phyloP scores from a whole-genome alignment of 148 eudicot genomes.

The Spergularia bocconei region DNA sequence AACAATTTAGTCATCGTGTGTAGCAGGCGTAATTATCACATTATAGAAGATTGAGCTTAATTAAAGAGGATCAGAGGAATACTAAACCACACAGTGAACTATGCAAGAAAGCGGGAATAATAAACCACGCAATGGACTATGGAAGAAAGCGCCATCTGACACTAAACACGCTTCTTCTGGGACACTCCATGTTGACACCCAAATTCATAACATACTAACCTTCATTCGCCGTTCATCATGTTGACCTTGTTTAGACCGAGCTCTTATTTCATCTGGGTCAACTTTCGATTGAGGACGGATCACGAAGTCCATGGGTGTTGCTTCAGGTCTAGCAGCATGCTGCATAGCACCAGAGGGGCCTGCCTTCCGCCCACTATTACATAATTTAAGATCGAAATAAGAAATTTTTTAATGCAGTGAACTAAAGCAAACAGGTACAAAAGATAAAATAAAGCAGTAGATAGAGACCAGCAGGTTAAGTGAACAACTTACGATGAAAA shows the following conservation, averaged over 20 bases:
- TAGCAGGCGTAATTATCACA: not conserved
- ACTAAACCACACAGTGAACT: not conserved
- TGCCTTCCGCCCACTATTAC: conserved; percentile 59
- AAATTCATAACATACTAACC: conserved; percentile 38
- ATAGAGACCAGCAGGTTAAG: not conserved
- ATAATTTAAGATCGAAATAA: not conserved
- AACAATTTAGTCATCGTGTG: not conserved
- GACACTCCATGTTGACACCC: not conserved
- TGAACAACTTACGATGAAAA: conserved; percentile 57
- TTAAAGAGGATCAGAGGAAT: not conserved
- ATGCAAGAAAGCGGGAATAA: not conserved
- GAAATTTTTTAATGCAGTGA: not conserved
- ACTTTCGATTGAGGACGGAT: conserved; percentile 95
- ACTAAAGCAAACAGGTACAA: not conserved
- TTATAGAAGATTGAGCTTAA: not conserved
- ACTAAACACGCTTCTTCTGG: not conserved
- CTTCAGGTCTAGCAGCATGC: conserved; percentile 89
- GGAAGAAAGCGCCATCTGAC: not conserved
- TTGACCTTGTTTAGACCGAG: conserved; percentile 70
- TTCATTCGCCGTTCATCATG: conserved; percentile 79
- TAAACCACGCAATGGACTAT: not conserved
- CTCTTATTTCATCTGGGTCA: conserved; percentile 91
- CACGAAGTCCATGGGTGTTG: conserved; percentile 86
- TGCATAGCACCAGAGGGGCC: conserved; percentile 68
- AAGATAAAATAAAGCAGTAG: not conserved